phyloP scores from a whole-genome alignment of 345 rosid species.

The Salix brachista region DNA sequence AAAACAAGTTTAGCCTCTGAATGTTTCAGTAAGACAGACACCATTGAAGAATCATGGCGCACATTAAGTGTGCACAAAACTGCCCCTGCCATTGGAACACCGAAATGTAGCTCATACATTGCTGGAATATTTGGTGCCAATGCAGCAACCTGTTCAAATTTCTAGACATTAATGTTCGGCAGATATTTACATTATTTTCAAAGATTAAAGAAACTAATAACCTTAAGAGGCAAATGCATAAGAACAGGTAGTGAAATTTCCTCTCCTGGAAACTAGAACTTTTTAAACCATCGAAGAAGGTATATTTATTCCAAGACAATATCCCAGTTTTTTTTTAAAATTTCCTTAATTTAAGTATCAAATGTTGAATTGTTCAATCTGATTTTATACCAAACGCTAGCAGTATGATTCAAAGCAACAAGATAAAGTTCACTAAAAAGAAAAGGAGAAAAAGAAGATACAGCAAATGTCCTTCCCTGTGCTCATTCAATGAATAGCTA shows the following conservation, averaged over 20 bases:
- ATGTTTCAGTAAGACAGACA: slow-evolving; percentile 46
- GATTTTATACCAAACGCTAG: not conserved
- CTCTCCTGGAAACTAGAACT: not conserved
- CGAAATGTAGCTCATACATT: slow-evolving; percentile 62
- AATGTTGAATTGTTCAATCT: not conserved
- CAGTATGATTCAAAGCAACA: not conserved
- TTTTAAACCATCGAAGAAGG: not conserved
- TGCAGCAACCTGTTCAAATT: slow-evolving; percentile 49
- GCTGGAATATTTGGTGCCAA: slow-evolving; percentile 59
- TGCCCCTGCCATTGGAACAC: slow-evolving; percentile 64
- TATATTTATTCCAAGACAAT: not conserved
- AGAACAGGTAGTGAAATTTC: not conserved
- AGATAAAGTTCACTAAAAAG: not conserved
- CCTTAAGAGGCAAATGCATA: not conserved
- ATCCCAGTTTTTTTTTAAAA: not conserved
- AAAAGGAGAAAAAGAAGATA: not conserved
- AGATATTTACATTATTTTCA: not conserved
- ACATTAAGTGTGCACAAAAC: slow-evolving; percentile 53
- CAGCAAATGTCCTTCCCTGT: no score
- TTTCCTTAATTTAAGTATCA: not conserved
- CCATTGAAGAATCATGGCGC: slow-evolving; percentile 50
- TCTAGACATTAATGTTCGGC: not conserved
- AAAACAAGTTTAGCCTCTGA: slow-evolving; percentile 50
- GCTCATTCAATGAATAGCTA: no score
- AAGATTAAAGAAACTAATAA: not conserved